Conservation (phyloP, 768 basidiomycete species). For the Pulveroboletus ravenelii region DNA sequence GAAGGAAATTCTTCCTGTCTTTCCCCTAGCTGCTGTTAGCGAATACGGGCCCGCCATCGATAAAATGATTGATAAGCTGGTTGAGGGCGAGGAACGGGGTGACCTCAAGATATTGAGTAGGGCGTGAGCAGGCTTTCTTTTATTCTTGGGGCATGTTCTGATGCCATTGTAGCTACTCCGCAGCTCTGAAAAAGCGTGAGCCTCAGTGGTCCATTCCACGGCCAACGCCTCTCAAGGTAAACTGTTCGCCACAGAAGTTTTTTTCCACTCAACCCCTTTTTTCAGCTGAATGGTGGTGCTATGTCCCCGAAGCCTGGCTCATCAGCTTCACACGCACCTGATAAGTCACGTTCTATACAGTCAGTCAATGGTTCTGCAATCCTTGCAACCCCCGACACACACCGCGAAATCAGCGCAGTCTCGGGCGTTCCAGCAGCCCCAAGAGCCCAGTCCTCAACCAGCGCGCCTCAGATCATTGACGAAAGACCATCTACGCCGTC, state of each 20-base stretch:
- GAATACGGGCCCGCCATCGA: conserved; percentile 54
- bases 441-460: conserved; percentile 47
- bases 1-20: conserved; percentile 85
- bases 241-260: not conserved
- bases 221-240: conserved; percentile 32
- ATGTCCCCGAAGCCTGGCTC: conserved; percentile 26
- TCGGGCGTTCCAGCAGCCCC: conserved; percentile 42
- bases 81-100: conserved; percentile 76
- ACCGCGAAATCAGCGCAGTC: conserved; percentile 29
- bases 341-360: conserved; percentile 29
- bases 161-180: conserved; percentile 51
- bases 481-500: conserved; percentile 31
- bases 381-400: conserved; percentile 30
- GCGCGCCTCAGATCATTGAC: conserved; percentile 18
- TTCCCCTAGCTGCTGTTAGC: conserved; percentile 65
- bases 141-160: conserved; percentile 1
- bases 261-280: not conserved
- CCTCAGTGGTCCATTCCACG: conserved; percentile 43
- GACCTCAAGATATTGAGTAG: conserved; percentile 77
- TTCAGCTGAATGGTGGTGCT: conserved; percentile 24
- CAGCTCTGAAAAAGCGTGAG: conserved; percentile 72
- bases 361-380: conserved; percentile 39
- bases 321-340: conserved; percentile 30
- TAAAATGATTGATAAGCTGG: conserved; percentile 56
- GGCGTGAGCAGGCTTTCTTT: conserved; percentile 47